phyloP scores from a whole-genome alignment of 2,329 filamentous ascomycete species.

The Paecilomyces niveus region DNA sequence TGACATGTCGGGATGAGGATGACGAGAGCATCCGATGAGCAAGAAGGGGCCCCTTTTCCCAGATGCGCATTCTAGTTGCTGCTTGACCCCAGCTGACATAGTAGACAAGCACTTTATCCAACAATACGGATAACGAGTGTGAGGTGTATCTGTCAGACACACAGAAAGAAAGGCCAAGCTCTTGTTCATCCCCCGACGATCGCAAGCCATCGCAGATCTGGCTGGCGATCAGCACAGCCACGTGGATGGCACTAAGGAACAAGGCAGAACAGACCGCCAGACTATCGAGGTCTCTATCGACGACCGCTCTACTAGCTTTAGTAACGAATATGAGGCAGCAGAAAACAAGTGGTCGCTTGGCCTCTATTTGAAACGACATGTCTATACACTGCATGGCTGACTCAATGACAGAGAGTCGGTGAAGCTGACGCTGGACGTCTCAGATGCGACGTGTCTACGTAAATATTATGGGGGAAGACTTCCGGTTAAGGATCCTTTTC shows the following conservation, averaged over 20 bases:
- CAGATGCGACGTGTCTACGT: neutral
- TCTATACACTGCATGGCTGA: neutral
- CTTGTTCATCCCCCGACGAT: neutral
- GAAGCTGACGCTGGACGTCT: neutral
- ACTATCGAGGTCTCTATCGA: neutral
- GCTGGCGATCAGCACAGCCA: conserved; percentile 2
- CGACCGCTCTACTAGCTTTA: neutral
- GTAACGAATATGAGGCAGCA: neutral
- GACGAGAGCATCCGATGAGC: neutral
- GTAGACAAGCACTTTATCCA: neutral
- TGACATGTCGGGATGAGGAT: neutral
- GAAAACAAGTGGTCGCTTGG: neutral
- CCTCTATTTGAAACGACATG: neutral
- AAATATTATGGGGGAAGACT: neutral
- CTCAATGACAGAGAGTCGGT: neutral
- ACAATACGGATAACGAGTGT: neutral
- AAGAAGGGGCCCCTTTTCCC: neutral
- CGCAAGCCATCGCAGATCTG: neutral
- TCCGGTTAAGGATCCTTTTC: neutral
- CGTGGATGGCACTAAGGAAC: conserved; percentile 2
- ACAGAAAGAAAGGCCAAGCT: neutral
- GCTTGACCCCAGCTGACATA: neutral
- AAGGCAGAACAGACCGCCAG: neutral
- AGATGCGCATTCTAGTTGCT: neutral
- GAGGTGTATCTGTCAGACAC: neutral